phyloP scores from a whole-genome alignment of 2,329 filamentous ascomycete genomes.

The Cladophialophora bantiana region DNA sequence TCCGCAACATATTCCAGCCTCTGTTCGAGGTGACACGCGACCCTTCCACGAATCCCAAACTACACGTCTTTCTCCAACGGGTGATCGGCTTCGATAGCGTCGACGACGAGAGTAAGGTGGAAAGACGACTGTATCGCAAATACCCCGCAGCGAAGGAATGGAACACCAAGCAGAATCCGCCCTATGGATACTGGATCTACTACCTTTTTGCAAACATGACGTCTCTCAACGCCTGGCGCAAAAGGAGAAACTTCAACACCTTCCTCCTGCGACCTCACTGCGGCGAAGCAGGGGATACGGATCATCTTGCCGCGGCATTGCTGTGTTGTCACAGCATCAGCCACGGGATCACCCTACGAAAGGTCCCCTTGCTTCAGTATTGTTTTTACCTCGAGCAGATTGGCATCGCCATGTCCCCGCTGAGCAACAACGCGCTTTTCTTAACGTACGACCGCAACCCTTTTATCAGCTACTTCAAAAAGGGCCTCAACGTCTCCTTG shows the following conservation, averaged over 20 bases:
- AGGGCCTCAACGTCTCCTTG: conserved; percentile 91
- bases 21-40: conserved; percentile 93
- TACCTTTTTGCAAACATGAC: conserved; percentile 94
- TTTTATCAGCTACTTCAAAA: conserved; percentile 92
- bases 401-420: conserved; percentile 97
- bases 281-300: conserved; percentile 94
- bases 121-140: conserved; percentile 92
- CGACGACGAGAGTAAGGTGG: conserved; percentile 96
- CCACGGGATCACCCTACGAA: conserved; percentile 88
- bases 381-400: conserved; percentile 98
- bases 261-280: conserved; percentile 93
- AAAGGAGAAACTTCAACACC: conserved; percentile 91
- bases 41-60: conserved; percentile 84
- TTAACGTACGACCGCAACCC: conserved; percentile 96
- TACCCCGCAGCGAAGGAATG: conserved; percentile 89
- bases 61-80: conserved; percentile 91
- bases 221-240: conserved; percentile 90
- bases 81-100: conserved; percentile 98
- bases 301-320: conserved; percentile 90
- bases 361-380: conserved; percentile 93
- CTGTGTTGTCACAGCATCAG: conserved; percentile 97
- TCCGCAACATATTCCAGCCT: conserved; percentile 90
- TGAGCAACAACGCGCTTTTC: conserved; percentile 97
- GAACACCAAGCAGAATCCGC: conserved; percentile 92
- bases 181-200: conserved; percentile 99